These are phyloP conservation scores for Nothomitra cinnamomea DNA, from an alignment of 2,329 filamentous ascomycete species.

Conservation along the genomic window DNA sequence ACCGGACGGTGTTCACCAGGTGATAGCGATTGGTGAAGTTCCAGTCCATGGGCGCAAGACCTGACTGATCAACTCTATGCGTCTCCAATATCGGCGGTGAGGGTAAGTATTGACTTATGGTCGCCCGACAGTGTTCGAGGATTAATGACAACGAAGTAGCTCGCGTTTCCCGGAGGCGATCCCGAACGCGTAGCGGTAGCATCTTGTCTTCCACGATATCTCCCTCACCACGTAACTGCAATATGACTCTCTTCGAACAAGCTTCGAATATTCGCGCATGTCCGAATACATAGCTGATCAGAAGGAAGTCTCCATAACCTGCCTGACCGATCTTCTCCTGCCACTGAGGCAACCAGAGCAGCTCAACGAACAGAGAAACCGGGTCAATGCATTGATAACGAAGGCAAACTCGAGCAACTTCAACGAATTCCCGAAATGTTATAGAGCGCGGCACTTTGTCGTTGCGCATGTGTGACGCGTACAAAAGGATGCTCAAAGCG, in stretches of 20 bases:
- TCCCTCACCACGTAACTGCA: conserved; percentile 28
- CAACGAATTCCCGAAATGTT: conserved; percentile 32
- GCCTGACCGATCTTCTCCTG: conserved; percentile 30
- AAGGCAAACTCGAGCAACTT: conserved; percentile 33
- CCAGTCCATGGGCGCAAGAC: neutral
- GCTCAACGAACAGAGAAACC: conserved; percentile 32
- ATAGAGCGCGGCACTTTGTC: conserved; percentile 30
- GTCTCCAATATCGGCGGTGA: neutral
- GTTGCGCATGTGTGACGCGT: conserved; percentile 35
- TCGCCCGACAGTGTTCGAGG: neutral
- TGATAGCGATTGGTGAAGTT: neutral
- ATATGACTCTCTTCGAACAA: conserved; percentile 31
- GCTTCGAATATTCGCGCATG: conserved; percentile 30
- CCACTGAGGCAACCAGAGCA: conserved; percentile 36
- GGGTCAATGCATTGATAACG: conserved; percentile 35
- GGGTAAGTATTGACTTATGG: conserved; percentile 3
- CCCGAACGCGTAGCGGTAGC: neutral
- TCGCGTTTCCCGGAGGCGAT: neutral
- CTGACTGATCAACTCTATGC: neutral
- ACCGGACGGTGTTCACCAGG: conserved; percentile 13
- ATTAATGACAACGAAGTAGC: neutral
- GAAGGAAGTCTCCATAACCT: conserved; percentile 31
- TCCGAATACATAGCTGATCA: conserved; percentile 38
- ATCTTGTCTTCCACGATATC: conserved; percentile 4
- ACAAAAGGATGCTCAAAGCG: conserved; percentile 30